Conservation (phyloP, 768 basidiomycete genomes). For the Dacryopinax primogenitus region DNA sequence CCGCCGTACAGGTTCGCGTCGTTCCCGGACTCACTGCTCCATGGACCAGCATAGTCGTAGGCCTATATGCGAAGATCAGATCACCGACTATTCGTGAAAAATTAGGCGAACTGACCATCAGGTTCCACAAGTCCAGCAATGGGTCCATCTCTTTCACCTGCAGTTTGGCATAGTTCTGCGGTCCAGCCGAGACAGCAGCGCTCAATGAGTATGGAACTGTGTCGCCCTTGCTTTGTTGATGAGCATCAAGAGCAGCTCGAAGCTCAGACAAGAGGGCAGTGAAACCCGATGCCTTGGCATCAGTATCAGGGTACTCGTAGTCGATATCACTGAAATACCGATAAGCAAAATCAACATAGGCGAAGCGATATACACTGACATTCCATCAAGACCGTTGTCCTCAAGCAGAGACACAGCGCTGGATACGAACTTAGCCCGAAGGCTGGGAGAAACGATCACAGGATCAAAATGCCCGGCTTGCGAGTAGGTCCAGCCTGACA, state of each 20-base stretch:
- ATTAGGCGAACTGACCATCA: conserved; percentile 43
- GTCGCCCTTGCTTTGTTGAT: conserved; percentile 50
- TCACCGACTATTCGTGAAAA: not conserved
- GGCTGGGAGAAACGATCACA: conserved; percentile 34
- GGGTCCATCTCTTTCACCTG: conserved; percentile 50
- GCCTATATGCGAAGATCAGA: conserved; percentile 30
- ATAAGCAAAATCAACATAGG: not conserved
- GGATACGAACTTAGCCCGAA: conserved; percentile 45
- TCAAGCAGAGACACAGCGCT: conserved; percentile 45
- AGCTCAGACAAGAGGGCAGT: conserved; percentile 50
- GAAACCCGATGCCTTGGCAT: conserved; percentile 50
- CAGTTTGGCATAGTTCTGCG: conserved; percentile 38
- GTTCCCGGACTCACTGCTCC: conserved; percentile 44
- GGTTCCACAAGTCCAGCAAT: conserved; percentile 62
- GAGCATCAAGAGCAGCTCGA: conserved; percentile 47
- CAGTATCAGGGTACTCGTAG: conserved; percentile 58
- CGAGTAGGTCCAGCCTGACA: conserved; percentile 49
- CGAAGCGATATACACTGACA: conserved; percentile 32
- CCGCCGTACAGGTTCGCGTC: conserved; percentile 62
- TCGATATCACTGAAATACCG: conserved; percentile 46
- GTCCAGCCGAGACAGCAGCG: conserved; percentile 52
- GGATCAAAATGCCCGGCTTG: conserved; percentile 56
- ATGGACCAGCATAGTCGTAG: conserved; percentile 68
- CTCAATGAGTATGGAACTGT: conserved; percentile 46
- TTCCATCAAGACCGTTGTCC: conserved; percentile 71